Conservation (phyloP, 2,329 filamentous ascomycete species). For the Aspergillus carbonarius region DNA sequence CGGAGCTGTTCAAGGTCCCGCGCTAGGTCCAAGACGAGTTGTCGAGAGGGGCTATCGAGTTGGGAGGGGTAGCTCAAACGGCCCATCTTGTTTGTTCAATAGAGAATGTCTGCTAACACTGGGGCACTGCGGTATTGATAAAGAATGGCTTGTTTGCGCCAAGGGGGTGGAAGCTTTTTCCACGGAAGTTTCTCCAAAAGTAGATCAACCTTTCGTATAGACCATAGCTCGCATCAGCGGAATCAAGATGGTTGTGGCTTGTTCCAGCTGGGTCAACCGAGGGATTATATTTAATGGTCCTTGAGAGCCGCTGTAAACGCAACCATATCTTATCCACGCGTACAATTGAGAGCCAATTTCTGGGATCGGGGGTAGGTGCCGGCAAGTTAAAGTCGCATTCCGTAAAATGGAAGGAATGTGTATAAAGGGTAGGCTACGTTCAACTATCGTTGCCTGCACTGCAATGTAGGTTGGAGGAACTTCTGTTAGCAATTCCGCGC, state of each 20-base stretch:
- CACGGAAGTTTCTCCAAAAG: background rate
- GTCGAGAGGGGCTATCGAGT: conserved; percentile 41
- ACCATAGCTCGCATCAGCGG: background rate
- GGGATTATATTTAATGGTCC: background rate
- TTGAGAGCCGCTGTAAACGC: background rate
- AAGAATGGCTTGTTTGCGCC: background rate
- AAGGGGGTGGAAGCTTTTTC: background rate
- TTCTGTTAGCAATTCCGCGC: background rate
- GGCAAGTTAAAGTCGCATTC: background rate
- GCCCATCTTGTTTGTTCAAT: conserved; percentile 26
- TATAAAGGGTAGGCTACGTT: background rate
- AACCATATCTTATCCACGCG: background rate
- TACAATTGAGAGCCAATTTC: background rate
- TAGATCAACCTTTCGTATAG: background rate
- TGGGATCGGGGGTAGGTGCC: background rate
- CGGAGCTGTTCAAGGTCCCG: conserved; percentile 42
- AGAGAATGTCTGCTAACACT: background rate
- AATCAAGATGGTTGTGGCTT: no score
- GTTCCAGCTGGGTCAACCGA: background rate
- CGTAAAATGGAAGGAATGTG: background rate
- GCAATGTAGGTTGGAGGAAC: background rate
- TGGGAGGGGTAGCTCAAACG: conserved; percentile 27
- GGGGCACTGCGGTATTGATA: background rate
- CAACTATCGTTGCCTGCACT: background rate
- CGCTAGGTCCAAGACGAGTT: conserved; percentile 42